Conservation (phyloP, 805 yeast species). For the Saturnispora dispora region DNA sequence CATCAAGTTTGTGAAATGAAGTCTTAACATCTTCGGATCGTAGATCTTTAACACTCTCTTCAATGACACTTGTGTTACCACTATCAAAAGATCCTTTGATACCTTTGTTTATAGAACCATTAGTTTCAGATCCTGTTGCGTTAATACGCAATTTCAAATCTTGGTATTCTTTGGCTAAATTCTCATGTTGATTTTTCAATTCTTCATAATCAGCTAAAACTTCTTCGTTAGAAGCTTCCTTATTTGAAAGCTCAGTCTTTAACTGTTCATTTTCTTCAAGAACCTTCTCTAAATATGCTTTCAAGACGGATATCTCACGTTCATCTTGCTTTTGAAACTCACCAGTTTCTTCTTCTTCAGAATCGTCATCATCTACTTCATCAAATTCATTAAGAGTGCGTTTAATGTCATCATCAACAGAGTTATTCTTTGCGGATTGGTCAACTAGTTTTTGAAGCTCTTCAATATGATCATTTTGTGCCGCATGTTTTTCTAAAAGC, state of each 20-base stretch:
- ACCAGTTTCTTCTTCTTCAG: constrained; percentile 9
- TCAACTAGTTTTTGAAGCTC: constrained; percentile 9
- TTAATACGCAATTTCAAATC: background rate
- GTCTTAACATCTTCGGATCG: constrained; percentile 22
- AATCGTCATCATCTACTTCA: background rate
- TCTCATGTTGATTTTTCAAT: background rate
- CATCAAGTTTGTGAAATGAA: constrained; percentile 8
- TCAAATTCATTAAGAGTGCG: background rate
- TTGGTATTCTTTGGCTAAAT: constrained; percentile 1
- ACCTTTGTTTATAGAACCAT: background rate
- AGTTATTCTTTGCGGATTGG: constrained; percentile 9
- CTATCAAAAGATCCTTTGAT: background rate
- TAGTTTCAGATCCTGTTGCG: background rate
- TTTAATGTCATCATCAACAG: background rate
- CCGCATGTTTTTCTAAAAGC: background rate
- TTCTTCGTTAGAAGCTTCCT: background rate
- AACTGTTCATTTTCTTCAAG: constrained; percentile 11
- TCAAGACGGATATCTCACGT: constrained; percentile 12
- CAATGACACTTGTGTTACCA: background rate
- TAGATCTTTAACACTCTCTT: constrained; percentile 45
- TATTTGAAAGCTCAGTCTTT: constrained; percentile 4
- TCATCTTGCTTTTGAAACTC: constrained; percentile 10
- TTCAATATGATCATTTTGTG: constrained; percentile 8
- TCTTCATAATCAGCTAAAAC: background rate
- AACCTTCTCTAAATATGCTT: constrained; percentile 13